phyloP scores from a whole-genome alignment of 2,329 filamentous ascomycete species.

The Hypoxylon sp. region DNA sequence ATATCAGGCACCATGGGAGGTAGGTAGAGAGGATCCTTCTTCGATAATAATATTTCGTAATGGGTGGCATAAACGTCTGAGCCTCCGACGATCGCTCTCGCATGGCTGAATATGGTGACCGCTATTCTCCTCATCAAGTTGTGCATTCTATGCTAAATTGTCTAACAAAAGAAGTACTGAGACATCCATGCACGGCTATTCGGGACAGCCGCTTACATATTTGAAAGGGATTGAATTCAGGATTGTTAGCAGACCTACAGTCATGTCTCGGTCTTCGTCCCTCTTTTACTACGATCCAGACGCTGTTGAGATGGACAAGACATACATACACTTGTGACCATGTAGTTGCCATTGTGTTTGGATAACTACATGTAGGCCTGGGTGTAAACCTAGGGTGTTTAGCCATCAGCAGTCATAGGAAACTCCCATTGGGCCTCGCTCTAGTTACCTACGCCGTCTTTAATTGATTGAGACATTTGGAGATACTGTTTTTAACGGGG shows the following conservation, averaged over 20 bases:
- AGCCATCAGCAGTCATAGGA: neutral
- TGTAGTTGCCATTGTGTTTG: neutral
- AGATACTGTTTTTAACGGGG: neutral
- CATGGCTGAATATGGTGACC: slow-evolving; percentile 18
- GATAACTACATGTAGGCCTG: neutral
- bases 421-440: slow-evolving; percentile 19
- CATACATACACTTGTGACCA: neutral
- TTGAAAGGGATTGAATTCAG: neutral
- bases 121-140: neutral
- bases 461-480: slow-evolving; percentile 10
- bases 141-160: neutral
- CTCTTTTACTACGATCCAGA: neutral
- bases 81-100: slow-evolving; percentile 20
- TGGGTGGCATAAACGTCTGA: slow-evolving; percentile 22
- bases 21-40: neutral
- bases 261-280: neutral
- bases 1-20: neutral
- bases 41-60: neutral
- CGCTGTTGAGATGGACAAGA: slow-evolving; percentile 7
- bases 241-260: neutral
- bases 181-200: slow-evolving; percentile 1
- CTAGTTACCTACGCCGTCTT: neutral
- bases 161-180: slow-evolving; percentile 1
- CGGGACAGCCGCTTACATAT: neutral
- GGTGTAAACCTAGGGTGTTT: slow-evolving; percentile 12